A percentile compares a stretch with the other conserved stretches of the same genome.
Evolutionary conservation across 2,329 filamentous ascomycete genomes (phyloP).

Genomic region (Camptophora hylomeconis): DNA sequence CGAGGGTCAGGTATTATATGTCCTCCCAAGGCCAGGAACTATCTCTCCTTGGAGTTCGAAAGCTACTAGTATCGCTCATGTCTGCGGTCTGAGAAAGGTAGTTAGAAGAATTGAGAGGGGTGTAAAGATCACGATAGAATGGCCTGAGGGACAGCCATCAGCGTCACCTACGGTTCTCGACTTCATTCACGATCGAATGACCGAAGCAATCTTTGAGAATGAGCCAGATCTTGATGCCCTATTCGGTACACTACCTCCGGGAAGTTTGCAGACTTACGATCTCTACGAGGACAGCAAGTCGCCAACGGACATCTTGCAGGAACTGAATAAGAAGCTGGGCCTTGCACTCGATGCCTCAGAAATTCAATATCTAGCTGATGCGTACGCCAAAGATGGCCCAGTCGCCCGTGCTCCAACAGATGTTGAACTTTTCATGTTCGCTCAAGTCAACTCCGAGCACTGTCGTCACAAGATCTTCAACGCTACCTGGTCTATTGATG

Average conservation of each 20-base stretch:
- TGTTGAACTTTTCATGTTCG: conserved; percentile 98
- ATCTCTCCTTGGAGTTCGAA: conserved; percentile 97
- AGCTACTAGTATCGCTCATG: conserved; percentile 83
- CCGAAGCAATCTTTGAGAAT: conserved; percentile 58
- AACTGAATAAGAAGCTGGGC: conserved; percentile 73
- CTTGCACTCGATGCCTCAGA: conserved; percentile 78
- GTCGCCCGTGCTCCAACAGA: conserved; percentile 59
- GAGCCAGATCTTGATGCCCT: conserved; percentile 60
- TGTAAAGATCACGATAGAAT: conserved; percentile 54
- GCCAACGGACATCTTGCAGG: conserved; percentile 59
- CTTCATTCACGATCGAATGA: conserved; percentile 86
- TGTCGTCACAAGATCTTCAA: conserved; percentile 89
- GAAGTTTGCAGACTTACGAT: conserved; percentile 60
- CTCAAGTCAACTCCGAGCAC: conserved; percentile 97
- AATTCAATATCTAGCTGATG: conserved; percentile 86
- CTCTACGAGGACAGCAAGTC: conserved; percentile 53
- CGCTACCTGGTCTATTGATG: conserved; percentile 89
- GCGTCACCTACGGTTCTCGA: conserved; percentile 47
- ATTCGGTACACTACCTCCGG: conserved; percentile 58
- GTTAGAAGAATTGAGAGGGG: conserved; percentile 76
- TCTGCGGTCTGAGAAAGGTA: conserved; percentile 65
- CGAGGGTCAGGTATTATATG: conserved; percentile 49
- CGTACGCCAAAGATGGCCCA: conserved; percentile 52
- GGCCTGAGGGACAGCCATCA: conserved; percentile 43
- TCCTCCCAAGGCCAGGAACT: conserved; percentile 65